phyloP scores from a whole-genome alignment of 2,329 filamentous ascomycete genomes.

The Alternaria rosae region DNA sequence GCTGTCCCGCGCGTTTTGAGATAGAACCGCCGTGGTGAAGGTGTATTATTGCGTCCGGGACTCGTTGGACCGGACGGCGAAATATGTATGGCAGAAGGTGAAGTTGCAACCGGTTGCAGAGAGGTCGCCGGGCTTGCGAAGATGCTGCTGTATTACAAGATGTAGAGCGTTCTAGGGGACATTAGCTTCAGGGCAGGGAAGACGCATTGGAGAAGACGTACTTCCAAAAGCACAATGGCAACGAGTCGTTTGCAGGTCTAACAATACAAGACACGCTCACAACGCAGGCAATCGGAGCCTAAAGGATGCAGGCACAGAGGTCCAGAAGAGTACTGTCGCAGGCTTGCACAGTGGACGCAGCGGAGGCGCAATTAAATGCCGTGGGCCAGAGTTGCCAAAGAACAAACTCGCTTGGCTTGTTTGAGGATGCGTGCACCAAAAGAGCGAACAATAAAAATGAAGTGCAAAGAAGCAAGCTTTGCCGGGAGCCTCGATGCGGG shows the following conservation, averaged over 20 bases:
- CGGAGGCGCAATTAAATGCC: slow-evolving; percentile 34
- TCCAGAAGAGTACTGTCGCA: slow-evolving; percentile 21
- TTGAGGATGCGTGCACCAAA: slow-evolving; percentile 45
- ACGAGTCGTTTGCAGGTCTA: slow-evolving; percentile 27
- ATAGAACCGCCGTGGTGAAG: slow-evolving; percentile 82
- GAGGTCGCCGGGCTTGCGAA: slow-evolving; percentile 33
- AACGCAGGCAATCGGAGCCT: slow-evolving; percentile 12
- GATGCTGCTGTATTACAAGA: slow-evolving; percentile 41
- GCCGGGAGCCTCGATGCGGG: slow-evolving; percentile 39
- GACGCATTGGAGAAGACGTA: background rate
- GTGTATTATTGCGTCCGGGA: slow-evolving; percentile 66
- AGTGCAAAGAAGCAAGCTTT: slow-evolving; percentile 45
- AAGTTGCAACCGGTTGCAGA: slow-evolving; percentile 38
- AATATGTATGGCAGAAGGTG: slow-evolving; percentile 48
- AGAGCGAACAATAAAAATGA: slow-evolving; percentile 52
- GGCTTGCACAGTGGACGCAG: slow-evolving; percentile 30
- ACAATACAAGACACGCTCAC: slow-evolving; percentile 23
- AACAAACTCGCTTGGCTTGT: slow-evolving; percentile 38
- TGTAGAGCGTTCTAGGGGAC: slow-evolving; percentile 31
- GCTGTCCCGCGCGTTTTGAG: slow-evolving; percentile 79
- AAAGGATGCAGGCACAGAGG: slow-evolving; percentile 4
- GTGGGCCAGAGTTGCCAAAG: slow-evolving; percentile 28
- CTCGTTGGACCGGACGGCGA: slow-evolving; percentile 51
- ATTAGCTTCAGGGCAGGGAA: slow-evolving; percentile 13
- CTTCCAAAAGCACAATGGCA: slow-evolving; percentile 30